Conservation (phyloP, 495 filamentous ascomycete species). For the Thermochaetoides thermophila region DNA sequence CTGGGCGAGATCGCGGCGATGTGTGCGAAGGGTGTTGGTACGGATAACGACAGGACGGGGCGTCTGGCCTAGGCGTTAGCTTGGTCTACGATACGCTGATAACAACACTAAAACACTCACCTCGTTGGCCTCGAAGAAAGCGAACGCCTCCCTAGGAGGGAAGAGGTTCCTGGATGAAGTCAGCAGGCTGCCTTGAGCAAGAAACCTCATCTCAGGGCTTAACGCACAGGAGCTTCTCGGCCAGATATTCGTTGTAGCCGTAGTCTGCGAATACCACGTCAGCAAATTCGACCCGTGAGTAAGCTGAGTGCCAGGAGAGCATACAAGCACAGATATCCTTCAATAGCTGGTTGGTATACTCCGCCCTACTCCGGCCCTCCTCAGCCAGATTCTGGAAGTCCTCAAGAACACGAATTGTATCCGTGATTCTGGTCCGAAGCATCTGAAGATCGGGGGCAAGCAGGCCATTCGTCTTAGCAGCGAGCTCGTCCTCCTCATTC, state of each 20-base stretch:
- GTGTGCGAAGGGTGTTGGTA: conserved; percentile 89
- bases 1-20: conserved; percentile 82
- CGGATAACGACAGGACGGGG: conserved; percentile 64
- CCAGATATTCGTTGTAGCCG: conserved; percentile 51
- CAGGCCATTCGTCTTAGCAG: conserved; percentile 32
- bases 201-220: too few species aligned
- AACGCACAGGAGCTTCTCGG: conserved; percentile 21
- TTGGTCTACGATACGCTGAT: too few species aligned
- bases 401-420: conserved; percentile 80
- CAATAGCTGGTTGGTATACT: conserved; percentile 73
- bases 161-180: conserved; percentile 55
- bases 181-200: not conserved
- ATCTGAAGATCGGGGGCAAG: conserved; percentile 82
- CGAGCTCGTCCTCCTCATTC: conserved; percentile 30
- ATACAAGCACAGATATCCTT: conserved; percentile 74
- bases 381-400: conserved; percentile 70
- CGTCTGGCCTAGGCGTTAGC: conserved; percentile 15
- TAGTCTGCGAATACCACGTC: conserved; percentile 38
- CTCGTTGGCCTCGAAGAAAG: conserved; percentile 98
- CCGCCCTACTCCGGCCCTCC: conserved; percentile 61
- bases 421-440: conserved; percentile 78
- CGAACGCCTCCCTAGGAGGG: conserved; percentile 84
- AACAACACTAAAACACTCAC: too few species aligned
- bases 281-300: not conserved
- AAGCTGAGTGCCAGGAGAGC: not conserved